These are phyloP conservation scores for Solanum hybrid DNA, from an alignment of 305 asterid species.

Conservation along the genomic window DNA sequence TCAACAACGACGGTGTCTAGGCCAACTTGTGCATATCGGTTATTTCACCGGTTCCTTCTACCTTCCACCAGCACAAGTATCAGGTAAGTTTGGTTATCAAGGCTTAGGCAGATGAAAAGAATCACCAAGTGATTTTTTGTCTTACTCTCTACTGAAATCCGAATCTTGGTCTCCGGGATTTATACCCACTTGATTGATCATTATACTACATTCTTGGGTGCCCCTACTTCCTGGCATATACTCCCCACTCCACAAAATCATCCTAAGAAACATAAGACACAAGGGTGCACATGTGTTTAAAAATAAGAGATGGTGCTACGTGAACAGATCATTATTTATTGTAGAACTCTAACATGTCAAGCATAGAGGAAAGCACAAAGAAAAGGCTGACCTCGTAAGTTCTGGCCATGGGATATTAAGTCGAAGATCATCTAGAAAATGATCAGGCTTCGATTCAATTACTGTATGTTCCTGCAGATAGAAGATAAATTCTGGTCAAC, in stretches of 20 bases:
- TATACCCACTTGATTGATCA: neutral
- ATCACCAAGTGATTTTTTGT: neutral
- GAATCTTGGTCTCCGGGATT: neutral
- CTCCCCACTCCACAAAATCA: neutral
- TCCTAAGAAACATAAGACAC: neutral
- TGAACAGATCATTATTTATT: neutral
- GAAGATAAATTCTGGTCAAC: slow-evolving; percentile 6
- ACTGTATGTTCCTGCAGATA: slow-evolving; percentile 81
- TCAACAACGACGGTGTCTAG: neutral
- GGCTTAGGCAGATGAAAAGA: neutral
- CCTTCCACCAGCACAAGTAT: neutral
- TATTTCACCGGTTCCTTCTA: neutral
- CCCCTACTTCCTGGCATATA: neutral
- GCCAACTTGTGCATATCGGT: neutral
- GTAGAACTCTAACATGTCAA: neutral
- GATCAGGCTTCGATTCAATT: slow-evolving; percentile 92
- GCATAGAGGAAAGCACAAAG: neutral
- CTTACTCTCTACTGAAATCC: neutral
- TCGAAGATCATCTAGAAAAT: slow-evolving; percentile 85
- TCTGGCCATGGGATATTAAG: slow-evolving; percentile 93
- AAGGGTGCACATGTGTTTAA: neutral
- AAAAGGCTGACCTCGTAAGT: slow-evolving; percentile 55
- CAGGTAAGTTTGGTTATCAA: neutral
- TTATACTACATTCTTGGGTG: neutral
- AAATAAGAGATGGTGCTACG: neutral